These are phyloP conservation scores for Paecilomyces formosus DNA, from an alignment of 2,329 filamentous ascomycete species.

Conservation along the genomic window DNA sequence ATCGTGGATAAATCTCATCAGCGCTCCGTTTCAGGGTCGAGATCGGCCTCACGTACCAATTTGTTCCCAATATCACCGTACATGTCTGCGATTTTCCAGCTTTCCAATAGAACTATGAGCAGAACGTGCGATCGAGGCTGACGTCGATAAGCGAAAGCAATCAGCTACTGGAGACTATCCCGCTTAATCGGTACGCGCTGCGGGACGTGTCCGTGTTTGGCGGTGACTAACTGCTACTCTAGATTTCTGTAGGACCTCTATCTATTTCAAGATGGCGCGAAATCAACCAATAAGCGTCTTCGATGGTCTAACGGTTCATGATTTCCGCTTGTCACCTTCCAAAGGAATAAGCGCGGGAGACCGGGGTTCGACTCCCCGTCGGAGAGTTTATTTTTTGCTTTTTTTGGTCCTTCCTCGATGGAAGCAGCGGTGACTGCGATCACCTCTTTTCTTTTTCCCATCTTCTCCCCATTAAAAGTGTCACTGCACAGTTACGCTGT, in stretches of 20 bases:
- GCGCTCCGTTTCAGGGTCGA: neutral
- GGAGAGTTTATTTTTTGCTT: neutral
- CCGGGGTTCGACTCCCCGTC: conserved; percentile 16
- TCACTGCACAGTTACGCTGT: neutral
- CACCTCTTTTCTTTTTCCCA: neutral
- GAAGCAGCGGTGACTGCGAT: neutral
- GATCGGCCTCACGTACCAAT: conserved; percentile 49
- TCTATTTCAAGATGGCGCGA: neutral
- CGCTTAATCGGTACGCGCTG: neutral
- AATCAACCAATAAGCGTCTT: neutral
- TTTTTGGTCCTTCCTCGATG: neutral
- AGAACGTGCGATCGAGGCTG: neutral
- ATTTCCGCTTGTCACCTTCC: neutral
- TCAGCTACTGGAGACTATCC: neutral
- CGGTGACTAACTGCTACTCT: neutral
- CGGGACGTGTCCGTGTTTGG: neutral
- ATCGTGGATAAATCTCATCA: neutral
- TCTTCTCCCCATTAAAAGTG: neutral
- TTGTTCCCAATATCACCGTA: conserved; percentile 85
- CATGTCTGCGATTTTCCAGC: conserved; percentile 44
- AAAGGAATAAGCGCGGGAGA: conserved; percentile 12
- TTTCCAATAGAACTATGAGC: neutral
- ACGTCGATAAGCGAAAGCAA: neutral
- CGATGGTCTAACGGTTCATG: neutral
- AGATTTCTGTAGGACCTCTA: neutral